Evolutionary conservation across 208 protist genomes (phyloP).

Genomic region (Acanthamoeba quina): DNA sequence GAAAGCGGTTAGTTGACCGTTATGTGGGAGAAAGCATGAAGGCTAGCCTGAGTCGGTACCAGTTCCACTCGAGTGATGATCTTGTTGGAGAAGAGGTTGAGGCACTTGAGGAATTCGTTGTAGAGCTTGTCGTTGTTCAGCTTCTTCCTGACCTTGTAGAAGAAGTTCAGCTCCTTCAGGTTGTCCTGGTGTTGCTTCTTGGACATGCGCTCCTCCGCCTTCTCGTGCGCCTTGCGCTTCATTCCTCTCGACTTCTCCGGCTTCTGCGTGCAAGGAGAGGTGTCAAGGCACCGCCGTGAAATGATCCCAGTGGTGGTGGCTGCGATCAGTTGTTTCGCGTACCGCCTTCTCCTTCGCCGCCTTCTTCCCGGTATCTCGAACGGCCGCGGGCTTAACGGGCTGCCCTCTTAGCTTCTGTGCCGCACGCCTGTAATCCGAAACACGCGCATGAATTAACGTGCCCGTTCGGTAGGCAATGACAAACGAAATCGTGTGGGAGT

Average conservation of each 20-base stretch:
- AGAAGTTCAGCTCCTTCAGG: constrained; percentile 79
- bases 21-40: background rate
- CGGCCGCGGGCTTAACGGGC: too few relatives aligned
- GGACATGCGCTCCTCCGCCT: constrained; percentile 36
- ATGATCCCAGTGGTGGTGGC: background rate
- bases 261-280: background rate
- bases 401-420: background rate
- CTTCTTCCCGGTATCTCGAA: background rate
- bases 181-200: constrained; percentile 67
- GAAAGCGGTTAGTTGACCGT: background rate
- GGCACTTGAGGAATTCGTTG: constrained; percentile 89
- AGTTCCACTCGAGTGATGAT: constrained; percentile 84
- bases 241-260: constrained; percentile 44
- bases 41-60: background rate
- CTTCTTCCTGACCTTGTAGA: constrained; percentile 75
- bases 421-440: background rate
- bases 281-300: background rate
- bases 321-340: background rate
- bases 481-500: background rate
- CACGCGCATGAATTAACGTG: too few relatives aligned
- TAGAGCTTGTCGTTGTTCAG: constrained; percentile 81
- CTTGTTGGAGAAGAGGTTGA: constrained; percentile 88
- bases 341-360: background rate
- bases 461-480: background rate
- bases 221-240: constrained; percentile 58